A percentile compares a stretch with the other conserved stretches of the same genome.
Conservation (phyloP, 176 grass and related monocot genomes). For the Aegilops bicornis region DNA sequence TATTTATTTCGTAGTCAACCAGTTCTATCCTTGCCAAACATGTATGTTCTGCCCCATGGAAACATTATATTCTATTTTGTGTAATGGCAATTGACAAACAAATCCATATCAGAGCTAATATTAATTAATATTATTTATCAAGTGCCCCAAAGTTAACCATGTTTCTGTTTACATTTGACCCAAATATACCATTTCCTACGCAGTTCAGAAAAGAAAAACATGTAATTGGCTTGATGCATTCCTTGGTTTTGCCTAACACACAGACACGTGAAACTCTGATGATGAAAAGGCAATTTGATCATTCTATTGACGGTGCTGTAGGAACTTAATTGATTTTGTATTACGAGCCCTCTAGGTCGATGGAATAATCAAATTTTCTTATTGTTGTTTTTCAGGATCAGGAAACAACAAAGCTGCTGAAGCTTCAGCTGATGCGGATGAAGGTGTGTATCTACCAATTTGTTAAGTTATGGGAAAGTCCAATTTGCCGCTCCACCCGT, state of each 20-base stretch:
- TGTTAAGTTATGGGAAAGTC: not conserved
- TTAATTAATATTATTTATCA: slow-evolving; percentile 14
- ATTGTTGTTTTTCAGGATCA: slow-evolving; percentile 39
- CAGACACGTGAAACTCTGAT: slow-evolving; percentile 8
- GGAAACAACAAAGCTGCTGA: slow-evolving; percentile 58
- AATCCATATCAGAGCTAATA: not conserved
- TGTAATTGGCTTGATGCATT: not conserved
- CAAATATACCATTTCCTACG: not conserved
- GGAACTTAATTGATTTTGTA: not conserved
- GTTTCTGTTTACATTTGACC: not conserved
- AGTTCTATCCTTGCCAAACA: not conserved
- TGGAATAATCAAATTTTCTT: not conserved
- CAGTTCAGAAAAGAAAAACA: not conserved
- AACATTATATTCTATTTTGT: not conserved
- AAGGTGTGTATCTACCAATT: slow-evolving; percentile 42
- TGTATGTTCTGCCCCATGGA: not conserved
- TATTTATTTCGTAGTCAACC: not conserved
- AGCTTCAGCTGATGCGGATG: slow-evolving; percentile 71
- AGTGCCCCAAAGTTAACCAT: not conserved
- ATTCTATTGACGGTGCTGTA: not conserved
- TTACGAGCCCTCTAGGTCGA: not conserved
- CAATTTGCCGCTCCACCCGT: not conserved
- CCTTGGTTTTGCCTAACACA: not conserved
- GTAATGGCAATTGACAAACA: not conserved
- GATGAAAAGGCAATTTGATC: not conserved